Base-by-base conservation (phyloP, 805 yeast species). In the Barnettozyma californica region DNA sequence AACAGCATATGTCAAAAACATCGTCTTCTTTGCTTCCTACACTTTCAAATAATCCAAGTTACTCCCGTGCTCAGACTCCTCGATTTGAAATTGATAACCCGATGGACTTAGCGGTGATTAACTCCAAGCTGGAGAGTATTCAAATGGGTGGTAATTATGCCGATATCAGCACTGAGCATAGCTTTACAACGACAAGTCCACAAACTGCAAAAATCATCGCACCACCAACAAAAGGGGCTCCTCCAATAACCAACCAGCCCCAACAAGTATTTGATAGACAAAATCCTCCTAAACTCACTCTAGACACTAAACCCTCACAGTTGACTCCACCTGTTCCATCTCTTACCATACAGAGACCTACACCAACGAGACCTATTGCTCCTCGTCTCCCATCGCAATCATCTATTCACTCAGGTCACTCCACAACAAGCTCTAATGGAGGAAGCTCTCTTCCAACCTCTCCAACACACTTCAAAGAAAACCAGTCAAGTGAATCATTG, bases 41-140 rank as follows among this genome's bases (percentile, higher is more conserved):
- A 11, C 44, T 31, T 6, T 44, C 52, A 5, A 48, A 48, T n/a
- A 41, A 23, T 16, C 33, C 19, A 9, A 31, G 18, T 5, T 54
- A 60, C 25, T 56, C 65, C 1, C 55, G 64, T 14, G 54, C 63
- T n/a, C 51, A 60, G 14, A 55, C 66, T 2, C 65, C 71, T 26
- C 53, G 46, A 16, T 34, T 53, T 20, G 61, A 57, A 20, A 45
- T 54, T 23, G 44, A 50, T 8, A 57, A 57, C 21, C 57, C 62
- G 38, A 53, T 59, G 53, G 60, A 56, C 11, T 37, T 48, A 18
- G 29, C 47, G 8, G 53, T 44, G 10, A 53, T 56, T 10, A 54
- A 57, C 5, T 53, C 57, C 11, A 60, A 59, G 18, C 37, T 61
- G 31, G 55, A 60, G 38, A 51, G 53, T 11, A 20, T 61, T 9